Percentiles rank a stretch among this genome's conserved stretches.
Evolutionary conservation across 805 yeast species (phyloP).

Genomic region (Suhomyces canberraensis): DNA sequence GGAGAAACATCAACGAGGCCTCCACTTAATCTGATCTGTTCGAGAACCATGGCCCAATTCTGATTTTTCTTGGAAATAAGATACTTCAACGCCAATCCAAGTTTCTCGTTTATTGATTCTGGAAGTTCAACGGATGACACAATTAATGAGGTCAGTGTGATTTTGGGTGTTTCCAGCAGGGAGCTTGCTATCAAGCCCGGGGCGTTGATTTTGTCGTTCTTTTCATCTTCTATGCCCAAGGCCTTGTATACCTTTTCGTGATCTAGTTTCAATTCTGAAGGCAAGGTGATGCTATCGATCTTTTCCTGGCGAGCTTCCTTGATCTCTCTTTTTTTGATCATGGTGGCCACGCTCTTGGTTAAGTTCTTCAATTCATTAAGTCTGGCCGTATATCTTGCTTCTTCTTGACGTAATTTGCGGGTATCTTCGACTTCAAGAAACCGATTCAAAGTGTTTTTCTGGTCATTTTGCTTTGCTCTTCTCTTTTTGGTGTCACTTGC

Average conservation of each 20-base stretch:
- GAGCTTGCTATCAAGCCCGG: background rate
- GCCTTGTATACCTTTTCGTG: conserved; percentile 13
- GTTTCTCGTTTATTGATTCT: conserved; percentile 25
- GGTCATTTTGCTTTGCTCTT: conserved; percentile 1
- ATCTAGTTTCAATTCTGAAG: conserved; percentile 14
- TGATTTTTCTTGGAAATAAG: conserved; percentile 38
- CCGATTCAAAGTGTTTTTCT: conserved; percentile 2
- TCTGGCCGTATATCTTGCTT: conserved; percentile 20
- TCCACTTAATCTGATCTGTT: conserved; percentile 30
- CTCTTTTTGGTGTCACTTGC: conserved; percentile 1
- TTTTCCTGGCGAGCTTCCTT: conserved; percentile 15
- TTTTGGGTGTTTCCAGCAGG: conserved; percentile 14
- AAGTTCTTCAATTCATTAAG: conserved; percentile 26
- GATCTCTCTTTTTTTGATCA: conserved; percentile 12
- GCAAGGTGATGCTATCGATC: conserved; percentile 14
- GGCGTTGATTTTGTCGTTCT: background rate
- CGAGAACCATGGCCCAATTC: conserved; percentile 48
- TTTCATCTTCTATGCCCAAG: background rate
- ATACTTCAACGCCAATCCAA: conserved; percentile 40
- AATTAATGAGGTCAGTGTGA: conserved; percentile 8
- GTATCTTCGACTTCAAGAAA: conserved; percentile 19
- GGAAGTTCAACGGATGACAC: conserved; percentile 33
- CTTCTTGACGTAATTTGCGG: conserved; percentile 17
- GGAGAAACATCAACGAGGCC: conserved; percentile 34
- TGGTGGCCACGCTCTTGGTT: conserved; percentile 27